Conservation (phyloP, 2,329 filamentous ascomycete species). For the Aureobasidium sp. region DNA sequence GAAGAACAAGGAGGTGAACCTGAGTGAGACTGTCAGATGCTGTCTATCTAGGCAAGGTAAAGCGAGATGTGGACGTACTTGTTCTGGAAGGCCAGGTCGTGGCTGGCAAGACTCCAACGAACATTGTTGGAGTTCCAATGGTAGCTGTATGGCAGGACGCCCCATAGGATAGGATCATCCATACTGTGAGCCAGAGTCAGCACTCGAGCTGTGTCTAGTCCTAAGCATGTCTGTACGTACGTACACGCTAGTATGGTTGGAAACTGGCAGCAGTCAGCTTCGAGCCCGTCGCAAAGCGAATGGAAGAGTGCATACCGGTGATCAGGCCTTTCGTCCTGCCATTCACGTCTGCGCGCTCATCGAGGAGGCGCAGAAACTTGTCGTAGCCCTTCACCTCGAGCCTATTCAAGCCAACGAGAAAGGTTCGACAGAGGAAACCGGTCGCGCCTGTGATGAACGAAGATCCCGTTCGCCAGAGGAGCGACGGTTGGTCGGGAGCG, state of each 20-base stretch:
- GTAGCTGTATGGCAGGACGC: conserved; percentile 69
- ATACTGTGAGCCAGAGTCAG: conserved; percentile 47
- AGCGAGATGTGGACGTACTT: conserved; percentile 46
- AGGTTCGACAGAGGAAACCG: conserved; percentile 61
- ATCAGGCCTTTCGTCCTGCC: conserved; percentile 68
- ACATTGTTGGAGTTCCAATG: conserved; percentile 64
- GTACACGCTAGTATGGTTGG: conserved; percentile 84
- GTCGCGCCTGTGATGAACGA: conserved; percentile 65
- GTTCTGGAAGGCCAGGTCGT: conserved; percentile 91
- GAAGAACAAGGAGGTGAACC: conserved; percentile 70
- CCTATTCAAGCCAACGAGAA: conserved; percentile 65
- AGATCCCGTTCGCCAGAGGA: conserved; percentile 67
- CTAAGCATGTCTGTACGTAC: conserved; percentile 36
- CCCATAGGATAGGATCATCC: conserved; percentile 94
- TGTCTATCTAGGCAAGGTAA: not conserved
- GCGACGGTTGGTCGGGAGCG: conserved; percentile 44
- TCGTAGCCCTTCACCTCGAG: conserved; percentile 72
- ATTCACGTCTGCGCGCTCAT: conserved; percentile 59
- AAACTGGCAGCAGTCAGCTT: conserved; percentile 47
- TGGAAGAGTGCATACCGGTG: conserved; percentile 53
- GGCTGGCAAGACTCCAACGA: conserved; percentile 83
- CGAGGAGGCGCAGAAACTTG: conserved; percentile 64
- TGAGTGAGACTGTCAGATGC: conserved; percentile 30
- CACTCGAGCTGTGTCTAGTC: not conserved
- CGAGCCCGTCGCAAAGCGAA: not conserved